Conservation (phyloP, 108 stramenopile genomes). For the Mayamaea pseudoterrestris region DNA sequence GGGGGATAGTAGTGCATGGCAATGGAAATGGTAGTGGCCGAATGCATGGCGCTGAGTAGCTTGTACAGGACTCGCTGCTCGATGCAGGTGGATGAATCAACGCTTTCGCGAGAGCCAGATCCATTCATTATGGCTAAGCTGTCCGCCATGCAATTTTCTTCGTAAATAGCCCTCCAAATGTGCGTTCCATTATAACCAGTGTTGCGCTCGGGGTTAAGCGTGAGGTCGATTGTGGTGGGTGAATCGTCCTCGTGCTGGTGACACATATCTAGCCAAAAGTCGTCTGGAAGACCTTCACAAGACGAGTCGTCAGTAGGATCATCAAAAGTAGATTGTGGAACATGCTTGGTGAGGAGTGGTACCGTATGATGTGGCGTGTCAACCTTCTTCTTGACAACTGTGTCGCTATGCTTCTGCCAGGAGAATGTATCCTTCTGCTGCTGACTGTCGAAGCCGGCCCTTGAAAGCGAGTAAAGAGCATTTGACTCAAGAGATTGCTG, state of each 20-base stretch:
- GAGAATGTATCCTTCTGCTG: conserved; percentile 48
- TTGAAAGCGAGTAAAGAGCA: conserved; percentile 13
- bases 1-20: conserved; percentile 86
- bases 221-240: conserved; percentile 70
- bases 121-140: conserved; percentile 7
- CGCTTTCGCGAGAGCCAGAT: too few relatives aligned
- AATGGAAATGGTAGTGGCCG: conserved; percentile 79
- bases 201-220: conserved; percentile 85
- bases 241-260: too few relatives aligned
- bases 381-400: conserved; percentile 13
- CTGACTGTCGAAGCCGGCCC: conserved; percentile 26
- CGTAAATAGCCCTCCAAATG: conserved; percentile 86
- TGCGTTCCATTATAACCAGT: conserved; percentile 91
- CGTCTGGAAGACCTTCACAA: conserved; percentile 43
- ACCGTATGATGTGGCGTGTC: too few relatives aligned
- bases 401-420: conserved; percentile 58
- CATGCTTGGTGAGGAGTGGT: too few relatives aligned
- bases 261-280: conserved; percentile 86
- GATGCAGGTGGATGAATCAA: conserved; percentile 57
- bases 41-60: conserved; percentile 78
- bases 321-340: conserved; percentile 18
- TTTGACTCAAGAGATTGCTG: conserved; percentile 1
- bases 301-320: conserved; percentile 12
- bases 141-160: conserved; percentile 74
- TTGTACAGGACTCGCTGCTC: conserved; percentile 90